A percentile compares a stretch with the other conserved stretches of the same genome.
phyloP scores from a whole-genome alignment of 2,329 filamentous ascomycete genomes.

The Zasmidium cellare region DNA sequence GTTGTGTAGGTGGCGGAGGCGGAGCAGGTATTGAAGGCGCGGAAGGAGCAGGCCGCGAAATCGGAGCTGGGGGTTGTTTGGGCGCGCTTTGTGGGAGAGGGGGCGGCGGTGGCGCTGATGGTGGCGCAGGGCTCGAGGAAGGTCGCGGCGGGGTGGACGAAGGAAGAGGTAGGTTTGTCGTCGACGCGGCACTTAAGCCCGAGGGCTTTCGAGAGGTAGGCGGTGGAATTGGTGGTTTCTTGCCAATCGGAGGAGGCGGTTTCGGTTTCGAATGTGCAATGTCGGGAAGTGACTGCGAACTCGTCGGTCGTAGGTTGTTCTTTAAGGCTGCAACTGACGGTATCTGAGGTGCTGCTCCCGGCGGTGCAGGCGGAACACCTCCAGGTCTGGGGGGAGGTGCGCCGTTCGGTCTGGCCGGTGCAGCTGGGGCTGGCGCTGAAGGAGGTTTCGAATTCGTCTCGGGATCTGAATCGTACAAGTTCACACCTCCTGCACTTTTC shows the following conservation, averaged over 20 bases:
- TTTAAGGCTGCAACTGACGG: slow-evolving; percentile 49
- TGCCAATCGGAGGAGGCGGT: slow-evolving; percentile 76
- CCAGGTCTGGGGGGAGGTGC: slow-evolving; percentile 43
- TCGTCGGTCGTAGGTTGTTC: slow-evolving; percentile 57
- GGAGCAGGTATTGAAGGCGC: slow-evolving; percentile 36
- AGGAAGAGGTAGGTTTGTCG: slow-evolving; percentile 33
- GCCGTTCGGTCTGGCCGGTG: slow-evolving; percentile 15
- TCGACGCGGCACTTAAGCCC: slow-evolving; percentile 40
- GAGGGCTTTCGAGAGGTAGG: slow-evolving; percentile 59
- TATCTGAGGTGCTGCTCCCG: slow-evolving; percentile 51
- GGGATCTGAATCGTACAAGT: slow-evolving; percentile 69
- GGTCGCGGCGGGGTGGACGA: slow-evolving; percentile 36
- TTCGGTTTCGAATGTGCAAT: slow-evolving; percentile 55
- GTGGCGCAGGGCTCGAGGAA: slow-evolving; percentile 67
- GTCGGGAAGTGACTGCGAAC: slow-evolving; percentile 57
- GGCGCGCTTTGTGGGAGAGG: slow-evolving; percentile 41
- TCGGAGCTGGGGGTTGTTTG: slow-evolving; percentile 29
- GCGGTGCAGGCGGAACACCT: slow-evolving; percentile 54
- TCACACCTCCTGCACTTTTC: slow-evolving; percentile 69
- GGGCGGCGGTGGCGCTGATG: slow-evolving; percentile 43
- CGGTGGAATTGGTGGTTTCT: slow-evolving; percentile 66
- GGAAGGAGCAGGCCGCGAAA: slow-evolving; percentile 11
- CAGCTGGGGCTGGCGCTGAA: slow-evolving; percentile 44
- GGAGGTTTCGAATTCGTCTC: slow-evolving; percentile 58
- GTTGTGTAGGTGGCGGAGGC: slow-evolving; percentile 55